Evolutionary conservation across 345 rosid species (phyloP), one percentile per base, ranked within the genome.

Genomic region (Melastoma malabathricum): DNA sequence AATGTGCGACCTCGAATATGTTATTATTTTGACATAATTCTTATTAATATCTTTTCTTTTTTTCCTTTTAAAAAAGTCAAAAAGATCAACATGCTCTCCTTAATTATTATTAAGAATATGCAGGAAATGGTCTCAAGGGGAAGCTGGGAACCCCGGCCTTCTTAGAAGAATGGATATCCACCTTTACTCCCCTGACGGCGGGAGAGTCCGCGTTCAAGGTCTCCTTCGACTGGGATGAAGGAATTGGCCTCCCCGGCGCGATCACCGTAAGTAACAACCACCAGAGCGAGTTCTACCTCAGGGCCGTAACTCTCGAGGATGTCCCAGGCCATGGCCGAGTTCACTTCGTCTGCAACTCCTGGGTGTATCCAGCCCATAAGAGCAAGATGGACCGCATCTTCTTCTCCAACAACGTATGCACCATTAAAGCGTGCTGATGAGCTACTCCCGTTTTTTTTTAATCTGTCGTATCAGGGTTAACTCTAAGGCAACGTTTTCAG

Each of bases 341-440:
- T 6, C 23, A 54, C 23, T 61, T 61, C 34, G 16, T 61, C 46
- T 61, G 65, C 47, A 61, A 61, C 48, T 61, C 65, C 38, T 61
- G 65, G 65, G 59, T 61, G 14, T 52, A 61, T 38, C 59, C 65
- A 1, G 18, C 53, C 6, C 65, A 52, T n/a, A 58, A 48, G 2
- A 54, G 54, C 54, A 61, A 54, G 17, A 6, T 38, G 7, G 47
- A 46, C 31, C 65, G 65, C 6, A 58, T 61, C 16, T 61, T 61
- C 59, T 61, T 61, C 59, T 45, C 59, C 6, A 61, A 61, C 54
- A 61, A 52, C 59, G 61, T 58, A 48, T 34, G 12, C 9, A 12
- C 41, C 9, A 10, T 34, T 34, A 22, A 22, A 4, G 25, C 12
- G 41, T 34, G 41, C 41, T 12, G 12, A 7, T 8, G 12, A 34